Evolutionary conservation across 768 basidiomycete species (phyloP).

Genomic region (Leccinum ochraceum): DNA sequence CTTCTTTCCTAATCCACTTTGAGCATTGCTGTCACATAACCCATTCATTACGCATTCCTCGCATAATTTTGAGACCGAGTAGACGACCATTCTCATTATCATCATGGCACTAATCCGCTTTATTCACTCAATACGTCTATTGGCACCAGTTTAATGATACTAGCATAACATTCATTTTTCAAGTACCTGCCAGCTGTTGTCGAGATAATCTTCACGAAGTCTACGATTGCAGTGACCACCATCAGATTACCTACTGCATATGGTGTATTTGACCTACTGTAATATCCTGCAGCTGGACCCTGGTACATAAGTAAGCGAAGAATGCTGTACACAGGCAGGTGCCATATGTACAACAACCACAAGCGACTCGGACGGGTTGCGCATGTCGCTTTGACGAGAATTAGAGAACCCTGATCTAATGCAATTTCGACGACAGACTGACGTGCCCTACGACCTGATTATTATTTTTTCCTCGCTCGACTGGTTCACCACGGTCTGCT

Average conservation of each 20-base stretch:
- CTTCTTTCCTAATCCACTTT: constrained; percentile 20
- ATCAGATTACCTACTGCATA: not conserved
- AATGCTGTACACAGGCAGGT: constrained; percentile 6
- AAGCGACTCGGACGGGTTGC: not conserved
- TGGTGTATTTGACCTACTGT: not conserved
- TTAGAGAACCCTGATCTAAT: not conserved
- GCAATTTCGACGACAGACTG: not conserved
- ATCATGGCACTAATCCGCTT: constrained; percentile 33
- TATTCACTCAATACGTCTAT: constrained; percentile 33
- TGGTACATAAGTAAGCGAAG: constrained; percentile 14
- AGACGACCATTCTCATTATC: constrained; percentile 31
- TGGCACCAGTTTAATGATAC: constrained; percentile 31
- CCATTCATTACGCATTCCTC: constrained; percentile 35
- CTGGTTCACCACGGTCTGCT: not conserved
- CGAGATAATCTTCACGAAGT: constrained; percentile 11
- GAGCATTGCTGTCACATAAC: constrained; percentile 43
- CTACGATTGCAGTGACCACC: constrained; percentile 12
- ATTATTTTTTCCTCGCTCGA: not conserved
- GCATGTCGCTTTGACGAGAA: constrained; percentile 2
- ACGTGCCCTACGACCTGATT: constrained; percentile 13
- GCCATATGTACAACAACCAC: not conserved
- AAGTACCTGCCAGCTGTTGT: constrained; percentile 18
- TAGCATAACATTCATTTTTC: constrained; percentile 29
- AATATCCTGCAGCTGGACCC: constrained; percentile 15
- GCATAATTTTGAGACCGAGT: constrained; percentile 34